Evolutionary conservation across 306 rosid genomes (phyloP).

Genomic region (Cucurbita argyrosperma): DNA sequence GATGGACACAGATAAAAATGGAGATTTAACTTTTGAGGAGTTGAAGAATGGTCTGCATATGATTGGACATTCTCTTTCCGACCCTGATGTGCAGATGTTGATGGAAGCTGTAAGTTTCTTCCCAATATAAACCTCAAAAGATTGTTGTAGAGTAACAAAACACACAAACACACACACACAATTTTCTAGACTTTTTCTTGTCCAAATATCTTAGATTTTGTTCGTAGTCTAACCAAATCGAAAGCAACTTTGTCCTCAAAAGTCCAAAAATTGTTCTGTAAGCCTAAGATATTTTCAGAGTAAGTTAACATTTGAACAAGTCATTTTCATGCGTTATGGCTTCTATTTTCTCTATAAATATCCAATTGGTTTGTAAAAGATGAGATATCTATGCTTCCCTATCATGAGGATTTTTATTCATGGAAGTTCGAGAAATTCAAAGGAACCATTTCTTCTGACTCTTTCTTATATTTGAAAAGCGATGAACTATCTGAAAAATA

Average conservation of each 20-base stretch:
- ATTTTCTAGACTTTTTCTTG: background rate
- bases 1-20: constrained; percentile 84
- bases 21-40: constrained; percentile 66
- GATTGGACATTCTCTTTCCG: constrained; percentile 58
- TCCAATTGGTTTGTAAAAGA: too few relatives aligned
- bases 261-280: background rate
- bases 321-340: background rate
- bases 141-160: background rate
- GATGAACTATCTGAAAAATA: background rate
- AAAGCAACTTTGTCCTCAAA: background rate
- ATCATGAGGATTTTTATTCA: background rate
- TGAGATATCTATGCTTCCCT: too few relatives aligned
- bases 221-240: background rate
- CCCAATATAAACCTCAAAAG: background rate
- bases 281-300: background rate
- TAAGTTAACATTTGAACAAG: background rate
- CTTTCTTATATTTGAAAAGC: background rate
- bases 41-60: constrained; percentile 60
- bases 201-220: background rate
- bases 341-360: background rate
- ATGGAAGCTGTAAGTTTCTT: constrained; percentile 67
- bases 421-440: background rate
- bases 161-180: too few relatives aligned
- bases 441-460: background rate
- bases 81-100: constrained; percentile 57